These are phyloP conservation scores for Phtheirospermum japonicum DNA, from an alignment of 257 asterid species.

Conservation along the genomic window DNA sequence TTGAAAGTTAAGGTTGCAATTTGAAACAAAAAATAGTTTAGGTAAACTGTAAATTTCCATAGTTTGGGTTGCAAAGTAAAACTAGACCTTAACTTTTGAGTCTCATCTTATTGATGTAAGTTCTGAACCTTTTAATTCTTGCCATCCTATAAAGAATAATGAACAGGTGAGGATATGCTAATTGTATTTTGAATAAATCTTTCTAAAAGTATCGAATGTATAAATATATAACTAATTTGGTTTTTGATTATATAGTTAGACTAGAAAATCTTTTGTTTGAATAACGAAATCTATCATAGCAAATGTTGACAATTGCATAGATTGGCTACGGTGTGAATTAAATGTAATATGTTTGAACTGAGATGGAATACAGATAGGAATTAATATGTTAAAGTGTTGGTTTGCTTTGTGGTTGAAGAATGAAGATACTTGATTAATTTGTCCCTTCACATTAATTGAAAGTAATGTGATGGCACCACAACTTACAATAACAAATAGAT, in stretches of 20 bases:
- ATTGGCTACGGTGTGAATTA: neutral
- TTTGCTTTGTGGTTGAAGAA: too few species aligned
- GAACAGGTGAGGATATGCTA: too few species aligned
- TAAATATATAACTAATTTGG: neutral
- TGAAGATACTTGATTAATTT: conserved; percentile 14
- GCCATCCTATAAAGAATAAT: too few species aligned
- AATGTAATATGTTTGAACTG: neutral
- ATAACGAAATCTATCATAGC: too few species aligned
- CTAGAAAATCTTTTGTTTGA: neutral
- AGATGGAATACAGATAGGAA: neutral
- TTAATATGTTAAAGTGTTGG: conserved; percentile 3
- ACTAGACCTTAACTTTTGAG: neutral
- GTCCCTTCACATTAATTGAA: conserved; percentile 8
- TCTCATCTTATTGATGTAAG: conserved; percentile 20
- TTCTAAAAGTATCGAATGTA: neutral
- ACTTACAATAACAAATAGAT: neutral
- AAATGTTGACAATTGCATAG: neutral
- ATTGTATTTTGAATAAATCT: neutral
- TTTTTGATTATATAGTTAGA: neutral
- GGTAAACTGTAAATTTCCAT: too few species aligned
- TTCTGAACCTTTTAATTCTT: conserved; percentile 7
- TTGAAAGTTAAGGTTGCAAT: too few species aligned
- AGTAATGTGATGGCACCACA: neutral
- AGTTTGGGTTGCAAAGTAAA: too few species aligned
- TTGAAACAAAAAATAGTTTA: too few species aligned